These are phyloP conservation scores for Collybiopsis luxurians DNA, from an alignment of 768 basidiomycete genomes.

Conservation along the genomic window DNA sequence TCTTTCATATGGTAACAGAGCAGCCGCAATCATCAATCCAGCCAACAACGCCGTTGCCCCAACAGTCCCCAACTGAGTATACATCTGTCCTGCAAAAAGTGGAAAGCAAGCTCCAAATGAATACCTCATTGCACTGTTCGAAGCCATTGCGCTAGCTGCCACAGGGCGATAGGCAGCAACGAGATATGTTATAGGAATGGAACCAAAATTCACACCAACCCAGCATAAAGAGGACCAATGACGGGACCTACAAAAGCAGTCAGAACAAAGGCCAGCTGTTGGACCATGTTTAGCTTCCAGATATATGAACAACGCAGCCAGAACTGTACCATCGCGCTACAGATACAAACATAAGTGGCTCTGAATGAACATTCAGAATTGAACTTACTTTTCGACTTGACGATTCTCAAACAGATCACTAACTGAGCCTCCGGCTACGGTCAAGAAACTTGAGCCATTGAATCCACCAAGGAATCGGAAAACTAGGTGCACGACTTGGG, in stretches of 20 bases:
- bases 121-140: conserved; percentile 62
- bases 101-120: conserved; percentile 63
- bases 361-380: neutral
- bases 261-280: conserved; percentile 57
- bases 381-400: conserved; percentile 56
- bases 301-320: neutral
- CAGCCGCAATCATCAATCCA: conserved; percentile 19
- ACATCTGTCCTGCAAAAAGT: conserved; percentile 50
- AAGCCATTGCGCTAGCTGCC: conserved; percentile 64
- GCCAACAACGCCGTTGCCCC: conserved; percentile 54
- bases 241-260: conserved; percentile 52
- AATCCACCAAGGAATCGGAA: conserved; percentile 55
- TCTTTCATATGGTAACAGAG: neutral
- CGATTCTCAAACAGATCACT: conserved; percentile 55
- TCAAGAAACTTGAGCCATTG: conserved; percentile 55
- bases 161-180: conserved; percentile 68
- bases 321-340: neutral
- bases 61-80: conserved; percentile 54
- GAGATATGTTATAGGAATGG: conserved; percentile 44
- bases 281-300: conserved; percentile 13
- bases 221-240: conserved; percentile 55
- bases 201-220: conserved; percentile 31
- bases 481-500: conserved; percentile 55
- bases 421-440: conserved; percentile 55
- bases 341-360: neutral